phyloP scores from a whole-genome alignment of 2,329 filamentous ascomycete genomes.

The Trichophyton rubrum region DNA sequence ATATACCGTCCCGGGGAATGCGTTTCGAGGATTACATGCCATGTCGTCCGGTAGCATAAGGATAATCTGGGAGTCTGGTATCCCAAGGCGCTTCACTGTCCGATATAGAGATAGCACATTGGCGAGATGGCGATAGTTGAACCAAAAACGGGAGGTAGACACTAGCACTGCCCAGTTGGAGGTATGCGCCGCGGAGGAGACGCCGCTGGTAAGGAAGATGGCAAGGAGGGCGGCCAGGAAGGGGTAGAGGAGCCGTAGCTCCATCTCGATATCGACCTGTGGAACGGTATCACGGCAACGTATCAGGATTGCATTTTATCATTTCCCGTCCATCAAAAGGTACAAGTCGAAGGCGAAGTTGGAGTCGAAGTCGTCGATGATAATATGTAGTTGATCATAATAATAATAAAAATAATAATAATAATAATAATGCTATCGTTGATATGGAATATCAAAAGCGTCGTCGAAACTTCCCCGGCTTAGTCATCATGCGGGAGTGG shows the following conservation, averaged over 20 bases:
- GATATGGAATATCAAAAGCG: neutral
- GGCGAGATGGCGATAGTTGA: conserved; percentile 97
- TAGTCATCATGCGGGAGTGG: neutral
- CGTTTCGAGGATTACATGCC: conserved; percentile 97
- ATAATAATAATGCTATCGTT: neutral
- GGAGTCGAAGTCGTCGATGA: neutral
- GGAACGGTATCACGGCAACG: neutral
- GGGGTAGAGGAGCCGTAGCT: neutral
- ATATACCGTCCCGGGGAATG: conserved; percentile 94
- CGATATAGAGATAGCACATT: conserved; percentile 96
- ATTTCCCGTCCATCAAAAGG: neutral
- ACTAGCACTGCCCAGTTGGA: conserved; percentile 99
- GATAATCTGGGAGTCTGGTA: conserved; percentile 97
- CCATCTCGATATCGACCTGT: neutral
- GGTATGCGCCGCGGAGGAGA: conserved; percentile 50
- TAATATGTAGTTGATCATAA: too few relatives aligned
- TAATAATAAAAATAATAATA: too few relatives aligned
- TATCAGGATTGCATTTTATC: neutral
- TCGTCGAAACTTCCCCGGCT: neutral
- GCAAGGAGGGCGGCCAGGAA: conserved; percentile 12
- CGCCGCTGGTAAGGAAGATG: conserved; percentile 6
- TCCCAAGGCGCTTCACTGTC: conserved; percentile 93
- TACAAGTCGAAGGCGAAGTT: neutral
- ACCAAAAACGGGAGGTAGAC: conserved; percentile 97
- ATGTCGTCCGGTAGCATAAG: conserved; percentile 99